Base-by-base conservation (phyloP, 2,329 filamentous ascomycete genomes). In the Monosporascus sp. region DNA sequence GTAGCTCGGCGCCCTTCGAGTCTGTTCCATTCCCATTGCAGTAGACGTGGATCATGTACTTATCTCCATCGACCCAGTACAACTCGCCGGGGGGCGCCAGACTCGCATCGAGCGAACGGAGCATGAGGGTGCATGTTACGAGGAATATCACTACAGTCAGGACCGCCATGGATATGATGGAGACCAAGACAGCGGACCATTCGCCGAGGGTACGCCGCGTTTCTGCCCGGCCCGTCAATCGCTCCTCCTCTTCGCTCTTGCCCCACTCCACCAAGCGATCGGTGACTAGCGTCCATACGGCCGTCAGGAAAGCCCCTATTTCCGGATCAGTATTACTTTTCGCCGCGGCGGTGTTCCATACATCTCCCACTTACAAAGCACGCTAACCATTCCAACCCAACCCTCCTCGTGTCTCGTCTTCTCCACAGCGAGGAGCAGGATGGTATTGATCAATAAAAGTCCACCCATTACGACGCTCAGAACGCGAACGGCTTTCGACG, bases 181-280 rank as follows among this genome's bases (percentile, higher is more conserved):
- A 87, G 3, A 86, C 65, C 3, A 95, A 73, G 15, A 99, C 89
- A 44, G 86, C 87, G 5, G 85, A 71, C 93, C 94, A 97, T 73
- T 97, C 90, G 43, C 81, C 74, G 5, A 97, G 70, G 0, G 90
- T 89, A 27, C 92, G 84, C 24, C 92, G 83, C 11, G 88, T 90
- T 73, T 99, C 93, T 31, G 88, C 82, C 15, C 93, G 87, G 11
- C 94, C 94, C 0, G 93, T 97, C 20, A 97, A 76, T 25, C 94
- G 84, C 68, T 96, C 87, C 68, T 99, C 94, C 68, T 97, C 94
- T 63, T 97, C 90, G 1, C 78, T 79, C 71, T 97, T 97, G 52
- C 93, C 94, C 88, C 90, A 96, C 63, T 88, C 81, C 8, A 99
- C 94, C 5, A 89, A 84, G 47, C 87, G 81, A 65, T 96, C 93